Conservation (phyloP, 805 yeast genomes). For the Yamadazyma nakazawae region DNA sequence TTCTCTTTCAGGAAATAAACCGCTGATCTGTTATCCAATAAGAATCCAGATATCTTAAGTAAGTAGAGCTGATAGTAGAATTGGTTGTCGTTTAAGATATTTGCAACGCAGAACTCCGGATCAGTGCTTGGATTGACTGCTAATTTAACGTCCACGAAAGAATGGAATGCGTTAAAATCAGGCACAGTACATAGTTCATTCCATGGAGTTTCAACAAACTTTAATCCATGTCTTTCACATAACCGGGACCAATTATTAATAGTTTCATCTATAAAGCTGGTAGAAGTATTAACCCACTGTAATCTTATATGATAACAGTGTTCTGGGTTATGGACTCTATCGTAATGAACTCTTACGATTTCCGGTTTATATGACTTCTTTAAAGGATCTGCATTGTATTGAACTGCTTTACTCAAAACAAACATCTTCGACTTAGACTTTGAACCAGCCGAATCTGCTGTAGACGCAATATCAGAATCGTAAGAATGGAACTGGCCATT, state of each 20-base stretch:
- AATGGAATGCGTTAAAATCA: conserved; percentile 78
- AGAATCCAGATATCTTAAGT: conserved; percentile 66
- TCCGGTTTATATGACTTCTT: conserved; percentile 75
- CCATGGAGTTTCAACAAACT: conserved; percentile 85
- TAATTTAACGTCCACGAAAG: conserved; percentile 66
- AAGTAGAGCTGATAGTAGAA: conserved; percentile 78
- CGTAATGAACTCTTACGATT: conserved; percentile 78
- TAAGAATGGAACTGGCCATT: conserved; percentile 12
- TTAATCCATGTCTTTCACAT: conserved; percentile 81
- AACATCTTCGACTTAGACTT: conserved; percentile 35
- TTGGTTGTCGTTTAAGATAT: conserved; percentile 46
- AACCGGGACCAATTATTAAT: conserved; percentile 63
- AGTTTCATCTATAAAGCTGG: conserved; percentile 47
- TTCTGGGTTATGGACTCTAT: conserved; percentile 87
- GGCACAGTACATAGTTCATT: conserved; percentile 79
- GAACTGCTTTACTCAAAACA: conserved; percentile 62
- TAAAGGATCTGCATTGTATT: conserved; percentile 72
- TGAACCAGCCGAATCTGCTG: conserved; percentile 24
- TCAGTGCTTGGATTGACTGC: conserved; percentile 73
- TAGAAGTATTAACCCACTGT: conserved; percentile 92
- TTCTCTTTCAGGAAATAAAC: conserved; percentile 50
- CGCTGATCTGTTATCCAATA: conserved; percentile 78
- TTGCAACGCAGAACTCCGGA: conserved; percentile 41
- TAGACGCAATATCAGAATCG: conserved; percentile 23
- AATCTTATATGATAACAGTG: conserved; percentile 88